A percentile compares a stretch with the other conserved stretches of the same genome.
These are phyloP conservation scores for Berberis vulgaris DNA, from an alignment of 164 flowering plant species.

Conservation along the genomic window DNA sequence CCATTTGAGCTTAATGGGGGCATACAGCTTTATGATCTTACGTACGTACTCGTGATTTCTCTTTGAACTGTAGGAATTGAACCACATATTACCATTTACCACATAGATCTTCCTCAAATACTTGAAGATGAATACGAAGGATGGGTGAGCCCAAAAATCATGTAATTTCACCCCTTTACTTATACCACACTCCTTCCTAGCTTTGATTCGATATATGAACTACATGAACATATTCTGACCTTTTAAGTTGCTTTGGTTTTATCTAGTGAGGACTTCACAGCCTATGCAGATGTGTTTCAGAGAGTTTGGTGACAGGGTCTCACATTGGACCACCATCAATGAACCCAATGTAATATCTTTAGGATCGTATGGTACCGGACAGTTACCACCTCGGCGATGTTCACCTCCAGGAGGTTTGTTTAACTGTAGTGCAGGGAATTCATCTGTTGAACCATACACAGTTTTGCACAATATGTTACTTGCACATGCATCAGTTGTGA, in stretches of 20 bases:
- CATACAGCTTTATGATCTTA: too few relatives aligned
- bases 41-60: too few relatives aligned
- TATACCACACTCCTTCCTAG: too few relatives aligned
- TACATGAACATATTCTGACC: too few relatives aligned
- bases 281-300: conserved; percentile 16
- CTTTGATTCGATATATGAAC: too few relatives aligned
- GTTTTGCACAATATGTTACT: conserved; percentile 7
- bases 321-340: conserved; percentile 13
- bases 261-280: conserved; percentile 3
- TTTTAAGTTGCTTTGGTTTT: too few relatives aligned
- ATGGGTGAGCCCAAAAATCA: too few relatives aligned
- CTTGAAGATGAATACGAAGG: conserved; percentile 21
- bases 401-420: background rate
- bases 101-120: conserved; percentile 19
- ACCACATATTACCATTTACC: conserved; percentile 20
- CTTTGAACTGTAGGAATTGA: conserved; percentile 15
- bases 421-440: conserved; percentile 9
- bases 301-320: conserved; percentile 14
- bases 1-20: too few relatives aligned
- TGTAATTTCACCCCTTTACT: too few relatives aligned
- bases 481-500: conserved; percentile 12
- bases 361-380: conserved; percentile 2
- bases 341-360: conserved; percentile 3
- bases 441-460: conserved; percentile 9
- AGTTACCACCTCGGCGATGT: conserved; percentile 11